Base-by-base conservation (phyloP, 2,329 filamentous ascomycete species). In the Epichloe aotearoae region DNA sequence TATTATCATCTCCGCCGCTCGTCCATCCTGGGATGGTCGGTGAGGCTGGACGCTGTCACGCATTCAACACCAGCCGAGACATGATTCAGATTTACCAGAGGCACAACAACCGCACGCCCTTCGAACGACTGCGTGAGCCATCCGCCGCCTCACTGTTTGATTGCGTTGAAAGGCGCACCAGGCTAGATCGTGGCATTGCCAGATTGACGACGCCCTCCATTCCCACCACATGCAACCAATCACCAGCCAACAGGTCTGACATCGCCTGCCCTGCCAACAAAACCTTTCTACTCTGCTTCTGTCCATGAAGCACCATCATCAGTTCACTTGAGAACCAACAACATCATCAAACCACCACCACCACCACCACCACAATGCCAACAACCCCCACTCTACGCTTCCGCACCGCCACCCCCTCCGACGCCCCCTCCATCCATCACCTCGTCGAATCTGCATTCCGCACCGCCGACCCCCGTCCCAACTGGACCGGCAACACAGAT, bases 391-490 rank as follows among this genome's bases (percentile, higher is more conserved):
- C 15, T 15, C 42, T 49, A 26, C 46, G 42, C 23, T 49, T 49
- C 26, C 46, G 41, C 33, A 23, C 11, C 20, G 42, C 47, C 23
- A 20, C 20, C 10, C 40, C 8, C 19, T 34, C 15, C 14, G 50
- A 49, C 37, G 49, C 49, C 4, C 20, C 23, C 15, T 20, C 37
- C 17, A n/a, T 51, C 26, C 49, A 49, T 7, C 47, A 37, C 10
- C 20, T 52, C 6, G 46, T 49, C 6, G 34, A 52, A 44, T 11
- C 33, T 6, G 50, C 50, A 3, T 46, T 51, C 41, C 46, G 46
- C n/a, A 41, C 41, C 14, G 10, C 20, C 12, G 46, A 52, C 37
- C 17, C 34, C 17, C 34, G 49, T 11, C 42, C 37, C 26, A 42
- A 47, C 10, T 49, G 46, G 36, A 49, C 40, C 10, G 36, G 40